Percentiles rank a stretch among this genome's conserved stretches.
Conservation (phyloP, 2,329 filamentous ascomycete species). For the Graphilbum ipis-grandicollis region DNA sequence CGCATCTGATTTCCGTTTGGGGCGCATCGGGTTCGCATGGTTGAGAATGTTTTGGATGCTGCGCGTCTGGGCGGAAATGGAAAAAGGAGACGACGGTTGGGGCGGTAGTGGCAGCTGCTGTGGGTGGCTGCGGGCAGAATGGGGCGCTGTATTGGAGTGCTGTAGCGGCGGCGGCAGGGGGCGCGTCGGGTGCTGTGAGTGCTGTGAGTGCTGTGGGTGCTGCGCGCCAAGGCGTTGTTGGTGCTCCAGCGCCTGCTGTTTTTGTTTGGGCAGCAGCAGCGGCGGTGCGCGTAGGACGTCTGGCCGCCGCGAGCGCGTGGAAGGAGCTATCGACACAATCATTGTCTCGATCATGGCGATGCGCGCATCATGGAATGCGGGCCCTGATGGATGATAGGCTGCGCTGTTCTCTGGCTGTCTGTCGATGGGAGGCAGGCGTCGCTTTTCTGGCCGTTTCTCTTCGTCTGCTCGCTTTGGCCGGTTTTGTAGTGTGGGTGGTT, state of each 20-base stretch:
- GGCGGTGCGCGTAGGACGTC: slow-evolving; percentile 7
- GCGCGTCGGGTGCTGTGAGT: not conserved
- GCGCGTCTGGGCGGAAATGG: slow-evolving; percentile 4
- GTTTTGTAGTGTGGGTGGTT: not conserved
- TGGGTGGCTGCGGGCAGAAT: not conserved
- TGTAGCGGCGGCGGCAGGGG: not conserved
- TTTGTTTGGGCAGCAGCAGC: slow-evolving; percentile 8
- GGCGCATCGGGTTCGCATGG: slow-evolving; percentile 6
- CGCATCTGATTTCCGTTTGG: slow-evolving; percentile 6
- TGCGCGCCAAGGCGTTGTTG: slow-evolving; percentile 1
- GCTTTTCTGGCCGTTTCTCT: too few relatives aligned
- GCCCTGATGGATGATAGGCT: not conserved
- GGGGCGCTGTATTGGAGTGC: slow-evolving; percentile 1
- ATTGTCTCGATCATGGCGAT: slow-evolving; percentile 9
- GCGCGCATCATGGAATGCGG: slow-evolving; percentile 1
- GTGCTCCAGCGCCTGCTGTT: slow-evolving; percentile 3
- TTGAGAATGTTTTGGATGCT: slow-evolving; percentile 8
- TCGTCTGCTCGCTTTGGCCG: too few relatives aligned
- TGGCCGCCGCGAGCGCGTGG: slow-evolving; percentile 11
- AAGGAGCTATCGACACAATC: slow-evolving; percentile 10
- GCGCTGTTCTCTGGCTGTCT: too few relatives aligned
- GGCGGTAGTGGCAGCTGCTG: not conserved
- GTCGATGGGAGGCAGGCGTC: too few relatives aligned
- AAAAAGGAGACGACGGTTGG: slow-evolving; percentile 2
- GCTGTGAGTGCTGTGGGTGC: not conserved